Percentiles rank a stretch among this genome's conserved stretches.
Evolutionary conservation across 2,329 filamentous ascomycete genomes (phyloP).

Genomic region (Epicoccum sorghinum): DNA sequence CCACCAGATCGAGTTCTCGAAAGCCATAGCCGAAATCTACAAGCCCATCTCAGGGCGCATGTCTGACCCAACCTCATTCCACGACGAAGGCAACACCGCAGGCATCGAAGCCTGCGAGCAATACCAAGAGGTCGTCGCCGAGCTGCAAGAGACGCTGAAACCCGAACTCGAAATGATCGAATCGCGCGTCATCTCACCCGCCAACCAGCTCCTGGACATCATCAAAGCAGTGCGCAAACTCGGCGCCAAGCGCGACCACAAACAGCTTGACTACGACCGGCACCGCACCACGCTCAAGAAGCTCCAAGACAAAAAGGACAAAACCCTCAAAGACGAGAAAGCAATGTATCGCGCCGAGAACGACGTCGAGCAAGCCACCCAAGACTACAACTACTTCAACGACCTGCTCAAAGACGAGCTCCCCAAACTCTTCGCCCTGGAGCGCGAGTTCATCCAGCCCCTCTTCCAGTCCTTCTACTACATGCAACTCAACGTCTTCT

Average conservation of each 20-base stretch:
- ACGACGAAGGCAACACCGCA: conserved; percentile 85
- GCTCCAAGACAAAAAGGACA: conserved; percentile 96
- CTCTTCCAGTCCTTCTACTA: conserved; percentile 99
- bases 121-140: conserved; percentile 88
- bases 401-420: conserved; percentile 95
- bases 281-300: conserved; percentile 86
- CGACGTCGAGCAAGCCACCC: conserved; percentile 87
- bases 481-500: conserved; percentile 99
- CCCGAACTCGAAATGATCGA: conserved; percentile 99
- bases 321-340: conserved; percentile 95
- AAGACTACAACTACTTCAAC: conserved; percentile 98
- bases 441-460: conserved; percentile 93
- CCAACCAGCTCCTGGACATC: conserved; percentile 90
- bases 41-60: conserved; percentile 96
- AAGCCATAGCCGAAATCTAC: conserved; percentile 95
- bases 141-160: conserved; percentile 83
- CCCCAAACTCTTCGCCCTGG: conserved; percentile 86
- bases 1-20: conserved; percentile 98
- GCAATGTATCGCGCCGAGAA: conserved; percentile 94
- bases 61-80: conserved; percentile 86
- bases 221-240: conserved; percentile 95
- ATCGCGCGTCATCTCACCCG: conserved; percentile 84
- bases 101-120: conserved; percentile 96
- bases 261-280: conserved; percentile 94
- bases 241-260: conserved; percentile 89